phyloP scores from a whole-genome alignment of 2,329 filamentous ascomycete genomes.

The Aspergillus ruber region DNA sequence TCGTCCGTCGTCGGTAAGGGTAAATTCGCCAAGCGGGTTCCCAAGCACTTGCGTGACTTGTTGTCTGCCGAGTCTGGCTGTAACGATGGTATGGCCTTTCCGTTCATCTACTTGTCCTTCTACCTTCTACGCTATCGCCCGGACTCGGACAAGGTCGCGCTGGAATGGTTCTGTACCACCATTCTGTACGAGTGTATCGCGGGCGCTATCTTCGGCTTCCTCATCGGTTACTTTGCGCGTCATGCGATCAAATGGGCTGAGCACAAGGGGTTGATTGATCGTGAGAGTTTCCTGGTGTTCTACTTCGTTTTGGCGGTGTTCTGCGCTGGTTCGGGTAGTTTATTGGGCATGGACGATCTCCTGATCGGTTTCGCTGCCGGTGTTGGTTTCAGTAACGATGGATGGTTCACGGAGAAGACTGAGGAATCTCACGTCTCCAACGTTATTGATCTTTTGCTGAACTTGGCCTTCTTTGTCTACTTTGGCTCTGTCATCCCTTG shows the following conservation, averaged over 20 bases:
- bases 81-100: conserved; percentile 99
- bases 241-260: conserved; percentile 88
- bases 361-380: conserved; percentile 91
- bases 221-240: conserved; percentile 80
- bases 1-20: conserved; percentile 98
- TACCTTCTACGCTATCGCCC: conserved; percentile 81
- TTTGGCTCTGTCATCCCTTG: conserved; percentile 96
- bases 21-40: conserved; percentile 95
- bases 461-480: conserved; percentile 96
- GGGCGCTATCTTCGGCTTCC: conserved; percentile 80
- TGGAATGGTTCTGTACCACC: conserved; percentile 83
- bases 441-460: conserved; percentile 95
- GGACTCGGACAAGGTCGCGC: conserved; percentile 61
- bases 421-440: conserved; percentile 98
- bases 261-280: conserved; percentile 76
- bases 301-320: conserved; percentile 97
- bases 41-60: conserved; percentile 92
- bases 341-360: conserved; percentile 87
- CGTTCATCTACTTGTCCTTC: conserved; percentile 87
- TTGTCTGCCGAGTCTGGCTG: conserved; percentile 95
- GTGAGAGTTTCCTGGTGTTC: conserved; percentile 96
- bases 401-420: conserved; percentile 97
- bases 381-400: conserved; percentile 98
- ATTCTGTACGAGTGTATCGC: conserved; percentile 95
- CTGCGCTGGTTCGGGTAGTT: conserved; percentile 85